phyloP scores from a whole-genome alignment of 1,284 basidiomycete species.

The Fomitopsis schrenkii region DNA sequence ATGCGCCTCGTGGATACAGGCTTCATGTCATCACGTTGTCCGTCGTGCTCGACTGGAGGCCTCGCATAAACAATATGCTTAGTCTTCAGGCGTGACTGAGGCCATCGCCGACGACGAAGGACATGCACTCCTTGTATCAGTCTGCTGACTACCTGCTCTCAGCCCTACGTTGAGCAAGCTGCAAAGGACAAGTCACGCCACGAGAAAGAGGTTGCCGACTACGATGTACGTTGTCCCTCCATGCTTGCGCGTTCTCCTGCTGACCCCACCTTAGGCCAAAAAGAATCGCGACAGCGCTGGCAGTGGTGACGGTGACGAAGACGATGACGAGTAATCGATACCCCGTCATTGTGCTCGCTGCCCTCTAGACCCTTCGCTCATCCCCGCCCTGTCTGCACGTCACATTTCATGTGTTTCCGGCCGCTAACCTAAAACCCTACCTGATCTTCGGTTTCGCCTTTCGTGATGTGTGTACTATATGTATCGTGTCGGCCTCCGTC shows the following conservation, averaged over 20 bases:
- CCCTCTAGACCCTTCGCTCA: slow-evolving; percentile 4
- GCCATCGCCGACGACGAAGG: no score
- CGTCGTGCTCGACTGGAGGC: no score
- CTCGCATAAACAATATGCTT: no score
- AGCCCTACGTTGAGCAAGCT: slow-evolving; percentile 92
- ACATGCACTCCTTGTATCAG: no score
- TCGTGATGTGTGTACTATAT: slow-evolving; percentile 7
- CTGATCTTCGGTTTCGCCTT: not conserved
- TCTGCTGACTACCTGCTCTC: slow-evolving; percentile 1
- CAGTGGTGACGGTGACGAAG: slow-evolving; percentile 55
- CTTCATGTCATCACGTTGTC: not conserved
- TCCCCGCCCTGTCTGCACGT: slow-evolving; percentile 13
- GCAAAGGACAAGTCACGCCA: slow-evolving; percentile 82
- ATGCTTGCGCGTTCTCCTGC: slow-evolving; percentile 5
- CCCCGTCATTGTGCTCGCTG: slow-evolving; percentile 1
- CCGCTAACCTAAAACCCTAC: not conserved
- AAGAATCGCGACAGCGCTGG: slow-evolving; percentile 38
- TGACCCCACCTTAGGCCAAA: slow-evolving; percentile 35
- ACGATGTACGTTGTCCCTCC: slow-evolving; percentile 49
- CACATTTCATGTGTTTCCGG: not conserved
- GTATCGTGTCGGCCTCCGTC: slow-evolving; percentile 2
- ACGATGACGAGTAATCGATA: slow-evolving; percentile 21
- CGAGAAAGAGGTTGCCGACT: slow-evolving; percentile 76
- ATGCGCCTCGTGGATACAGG: not conserved
- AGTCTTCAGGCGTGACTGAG: no score